Base-by-base conservation (phyloP, 306 rosid genomes). In the Geum urbanum region DNA sequence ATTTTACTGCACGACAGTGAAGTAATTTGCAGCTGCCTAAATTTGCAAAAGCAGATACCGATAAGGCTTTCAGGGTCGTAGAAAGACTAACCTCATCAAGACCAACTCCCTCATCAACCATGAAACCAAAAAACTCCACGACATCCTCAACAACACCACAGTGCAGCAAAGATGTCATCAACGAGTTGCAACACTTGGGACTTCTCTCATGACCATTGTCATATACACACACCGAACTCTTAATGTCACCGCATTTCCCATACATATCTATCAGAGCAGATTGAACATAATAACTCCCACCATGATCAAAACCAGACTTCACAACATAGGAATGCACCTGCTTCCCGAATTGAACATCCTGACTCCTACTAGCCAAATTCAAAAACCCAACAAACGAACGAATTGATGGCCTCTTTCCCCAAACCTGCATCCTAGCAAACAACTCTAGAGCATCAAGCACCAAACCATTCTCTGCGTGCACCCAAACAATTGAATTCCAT, bases 241-340 rank as follows among this genome's bases (percentile, higher is more conserved):
- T 83, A 44, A 94, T 79, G 56, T 88, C 92, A 15, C 82, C 44
- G 18, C 95, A 88, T 82, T 86, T 90, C 56, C 96, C 95, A 54
- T 94, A 94, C 96, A 87, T 86, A 53, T 91, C 79, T 61, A 94
- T 88, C 82, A 94, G 78, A 67, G 92, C 92, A 50, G 96, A 94
- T 53, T 84, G 96, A 68, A 86, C 79, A 74, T 87, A 78, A 76
- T 77, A 79, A 75, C 89, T 90, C 50, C 63, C 73, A 58, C 59
- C 74, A 44, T 73, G 71, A 67, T 78, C 89, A 80, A 84, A 83
- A 68, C 92, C 96, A 14, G 77, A 66, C 60, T 84, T 94, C 70
- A 83, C 8, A 44, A 80, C 87, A 61, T 18, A 78, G 72, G 88
- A 84, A 62, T 94, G 97, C 67, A 87, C 69, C 83, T 83, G 92